Conservation (phyloP, 345 rosid species). For the Pelargonium nanum region DNA sequence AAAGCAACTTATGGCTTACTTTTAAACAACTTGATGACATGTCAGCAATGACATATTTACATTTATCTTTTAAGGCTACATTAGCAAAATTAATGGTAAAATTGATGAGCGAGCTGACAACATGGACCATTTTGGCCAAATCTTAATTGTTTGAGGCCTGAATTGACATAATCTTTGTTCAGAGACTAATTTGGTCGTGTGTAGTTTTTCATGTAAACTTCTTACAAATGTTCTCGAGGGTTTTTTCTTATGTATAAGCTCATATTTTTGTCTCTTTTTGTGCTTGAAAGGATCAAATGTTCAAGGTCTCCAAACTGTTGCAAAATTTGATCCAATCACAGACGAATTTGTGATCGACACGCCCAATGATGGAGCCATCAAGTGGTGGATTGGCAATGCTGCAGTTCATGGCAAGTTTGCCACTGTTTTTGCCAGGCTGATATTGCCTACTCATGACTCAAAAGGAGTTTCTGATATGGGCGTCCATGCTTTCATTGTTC, state of each 20-base stretch:
- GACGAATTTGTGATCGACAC: constrained; percentile 81
- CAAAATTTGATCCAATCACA: constrained; percentile 68
- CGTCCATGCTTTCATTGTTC: constrained; percentile 95
- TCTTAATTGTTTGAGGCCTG: too few relatives aligned
- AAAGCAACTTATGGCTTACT: too few relatives aligned
- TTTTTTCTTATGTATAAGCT: not conserved
- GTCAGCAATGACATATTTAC: too few relatives aligned
- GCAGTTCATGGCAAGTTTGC: constrained; percentile 98
- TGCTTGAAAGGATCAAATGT: constrained; percentile 67
- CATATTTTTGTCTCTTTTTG: constrained; percentile 7
- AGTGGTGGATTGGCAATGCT: constrained; percentile 99
- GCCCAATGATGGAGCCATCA: constrained; percentile 89
- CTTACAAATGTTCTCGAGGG: not conserved
- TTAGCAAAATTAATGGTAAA: too few relatives aligned
- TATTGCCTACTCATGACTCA: constrained; percentile 79
- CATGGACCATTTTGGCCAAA: too few relatives aligned
- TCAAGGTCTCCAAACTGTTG: constrained; percentile 86
- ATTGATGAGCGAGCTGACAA: too few relatives aligned
- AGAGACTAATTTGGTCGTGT: too few relatives aligned
- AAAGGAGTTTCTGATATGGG: constrained; percentile 83
- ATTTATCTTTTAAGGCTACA: too few relatives aligned
- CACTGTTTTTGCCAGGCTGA: constrained; percentile 74
- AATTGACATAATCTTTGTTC: too few relatives aligned
- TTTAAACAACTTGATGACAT: too few relatives aligned
- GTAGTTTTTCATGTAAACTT: not conserved